Evolutionary conservation across 1,284 basidiomycete genomes (phyloP), one percentile per base, ranked within the genome.

Genomic region (Vanrija sp.): DNA sequence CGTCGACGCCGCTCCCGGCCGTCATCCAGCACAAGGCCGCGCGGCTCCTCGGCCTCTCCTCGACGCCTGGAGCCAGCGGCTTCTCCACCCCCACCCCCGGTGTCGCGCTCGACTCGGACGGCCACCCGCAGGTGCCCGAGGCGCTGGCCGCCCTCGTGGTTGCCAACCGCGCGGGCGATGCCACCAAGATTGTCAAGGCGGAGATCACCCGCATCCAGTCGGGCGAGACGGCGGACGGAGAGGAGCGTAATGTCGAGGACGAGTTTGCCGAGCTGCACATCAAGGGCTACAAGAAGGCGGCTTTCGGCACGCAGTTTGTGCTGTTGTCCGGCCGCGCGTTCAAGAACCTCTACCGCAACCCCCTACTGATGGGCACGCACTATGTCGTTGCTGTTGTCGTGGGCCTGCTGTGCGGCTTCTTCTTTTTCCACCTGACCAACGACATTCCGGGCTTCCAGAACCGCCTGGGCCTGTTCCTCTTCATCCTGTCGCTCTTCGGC

Each of bases 251-350:
- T 49, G 69, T 74, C 6, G 78, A 82, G 29, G 87, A 88, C 72
- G 75, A 76, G 38, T 86, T 82, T 44, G 79, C 80, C 47, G 70
- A 89, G 53, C 75, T 94, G 64, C n/a, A 18, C 40, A 42, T 42
- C n/a, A 79, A 86, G 29, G 89, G 89, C 3, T 85, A 90, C 69
- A 87, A 88, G 75, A 83, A 91, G 56, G 95, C 93, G 3, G 86
- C 83, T 59, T 91, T 87, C 82, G 81, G 82, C 55, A 93, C 88
- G 19, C 95, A 98, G 78, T 96, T 98, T 73, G 83, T 83, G 69
- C 92, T 98, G 58, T 76, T 98, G 65, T 94, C 90, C 67, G 92
- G 93, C 21, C 78, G 95, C 55, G 93, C 94, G n/a, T 98, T 98
- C 82, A 98, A 98, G 83, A 98, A 98, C 71, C 76, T 98, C 57